These are phyloP conservation scores for Globisporangium cylindrosporum DNA, from an alignment of 352 stramenopile genomes.

Conservation along the genomic window DNA sequence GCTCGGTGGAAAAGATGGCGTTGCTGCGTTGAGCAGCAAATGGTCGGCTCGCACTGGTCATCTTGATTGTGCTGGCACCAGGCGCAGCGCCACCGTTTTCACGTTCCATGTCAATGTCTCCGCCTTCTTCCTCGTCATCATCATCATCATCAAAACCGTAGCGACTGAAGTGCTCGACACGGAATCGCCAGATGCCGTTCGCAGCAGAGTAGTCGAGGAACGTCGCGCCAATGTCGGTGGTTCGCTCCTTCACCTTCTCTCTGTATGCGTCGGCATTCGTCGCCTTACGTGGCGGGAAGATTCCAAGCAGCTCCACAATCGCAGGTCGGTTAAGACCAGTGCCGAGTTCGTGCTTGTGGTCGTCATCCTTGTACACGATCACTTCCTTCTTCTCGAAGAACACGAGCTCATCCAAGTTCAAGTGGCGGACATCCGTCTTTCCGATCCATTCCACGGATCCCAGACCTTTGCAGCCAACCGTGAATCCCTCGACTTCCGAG, in stretches of 20 bases:
- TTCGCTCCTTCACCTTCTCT: slow-evolving; percentile 75
- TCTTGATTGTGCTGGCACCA: slow-evolving; percentile 24
- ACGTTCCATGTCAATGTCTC: slow-evolving; percentile 30
- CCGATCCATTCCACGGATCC: slow-evolving; percentile 82
- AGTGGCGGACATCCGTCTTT: slow-evolving; percentile 71
- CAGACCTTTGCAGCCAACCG: slow-evolving; percentile 74
- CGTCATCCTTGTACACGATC: slow-evolving; percentile 82
- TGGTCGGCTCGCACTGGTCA: slow-evolving; percentile 24
- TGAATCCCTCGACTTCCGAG: slow-evolving; percentile 67
- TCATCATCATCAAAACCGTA: slow-evolving; percentile 79
- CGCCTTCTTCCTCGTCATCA: slow-evolving; percentile 45
- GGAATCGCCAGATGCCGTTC: slow-evolving; percentile 81
- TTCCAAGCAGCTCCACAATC: slow-evolving; percentile 71
- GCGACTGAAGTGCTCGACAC: slow-evolving; percentile 84
- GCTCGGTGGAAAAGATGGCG: slow-evolving; percentile 29
- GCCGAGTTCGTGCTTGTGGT: slow-evolving; percentile 74
- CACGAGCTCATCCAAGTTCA: slow-evolving; percentile 77
- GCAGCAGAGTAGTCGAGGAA: slow-evolving; percentile 76
- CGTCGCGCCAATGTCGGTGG: slow-evolving; percentile 69
- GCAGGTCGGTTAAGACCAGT: slow-evolving; percentile 76
- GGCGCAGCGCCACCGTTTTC: slow-evolving; percentile 19
- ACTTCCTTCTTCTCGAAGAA: slow-evolving; percentile 85
- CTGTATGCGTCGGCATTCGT: slow-evolving; percentile 61
- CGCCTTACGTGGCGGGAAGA: slow-evolving; percentile 71
- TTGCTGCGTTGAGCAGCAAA: slow-evolving; percentile 12